Evolutionary conservation across 1,284 basidiomycete genomes (phyloP).

Genomic region (Pyrrhoderma lamaoense): DNA sequence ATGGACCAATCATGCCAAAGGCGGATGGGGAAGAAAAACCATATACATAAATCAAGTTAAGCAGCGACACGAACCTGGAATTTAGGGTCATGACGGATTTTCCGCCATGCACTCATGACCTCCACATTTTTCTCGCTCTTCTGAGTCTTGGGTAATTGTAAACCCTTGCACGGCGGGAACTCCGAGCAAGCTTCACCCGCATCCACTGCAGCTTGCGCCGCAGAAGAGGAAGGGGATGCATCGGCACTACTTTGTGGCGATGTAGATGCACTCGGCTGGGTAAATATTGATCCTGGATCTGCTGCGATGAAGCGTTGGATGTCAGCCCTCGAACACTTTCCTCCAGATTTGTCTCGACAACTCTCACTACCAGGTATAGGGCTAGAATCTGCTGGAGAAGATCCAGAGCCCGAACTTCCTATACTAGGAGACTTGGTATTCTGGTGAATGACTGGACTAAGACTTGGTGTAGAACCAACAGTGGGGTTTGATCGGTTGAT

Average conservation of each 20-base stretch:
- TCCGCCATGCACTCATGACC: constrained; percentile 68
- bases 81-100: constrained; percentile 60
- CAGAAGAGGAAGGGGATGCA: not conserved
- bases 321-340: constrained; percentile 10
- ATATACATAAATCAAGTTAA: not conserved
- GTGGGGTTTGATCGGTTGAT: not conserved
- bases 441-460: constrained; percentile 13
- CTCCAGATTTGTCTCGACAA: not conserved
- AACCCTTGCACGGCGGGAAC: constrained; percentile 53
- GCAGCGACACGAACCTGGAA: constrained; percentile 51
- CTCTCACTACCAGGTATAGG: not conserved
- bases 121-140: constrained; percentile 68
- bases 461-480: constrained; percentile 28
- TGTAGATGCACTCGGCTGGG: not conserved
- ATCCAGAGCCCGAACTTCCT: not conserved
- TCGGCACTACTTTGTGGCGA: not conserved
- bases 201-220: constrained; percentile 21
- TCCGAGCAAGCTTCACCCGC: constrained; percentile 29
- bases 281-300: constrained; percentile 15
- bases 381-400: constrained; percentile 10
- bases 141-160: constrained; percentile 57
- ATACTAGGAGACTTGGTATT: constrained; percentile 2
- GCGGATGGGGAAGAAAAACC: not conserved
- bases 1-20: not conserved
- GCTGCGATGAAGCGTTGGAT: constrained; percentile 8